These are phyloP conservation scores for Corinectria fuckeliana DNA, from an alignment of 2,329 filamentous ascomycete genomes.

Conservation along the genomic window DNA sequence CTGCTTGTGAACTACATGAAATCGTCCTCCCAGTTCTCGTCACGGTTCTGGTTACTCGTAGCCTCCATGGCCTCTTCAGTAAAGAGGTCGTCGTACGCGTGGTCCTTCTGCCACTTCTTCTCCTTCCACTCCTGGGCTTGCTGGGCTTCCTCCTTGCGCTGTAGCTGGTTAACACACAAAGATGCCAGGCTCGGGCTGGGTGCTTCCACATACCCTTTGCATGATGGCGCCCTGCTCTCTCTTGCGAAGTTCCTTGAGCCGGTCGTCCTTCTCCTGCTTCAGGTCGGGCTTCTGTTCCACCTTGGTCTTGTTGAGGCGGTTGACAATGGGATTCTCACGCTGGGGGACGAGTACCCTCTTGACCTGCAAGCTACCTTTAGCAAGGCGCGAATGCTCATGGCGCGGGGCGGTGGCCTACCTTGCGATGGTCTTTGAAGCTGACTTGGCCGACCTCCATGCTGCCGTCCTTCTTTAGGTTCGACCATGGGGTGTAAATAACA, in stretches of 20 bases:
- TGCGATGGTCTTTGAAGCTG: slow-evolving; percentile 87
- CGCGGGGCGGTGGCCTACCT: slow-evolving; percentile 46
- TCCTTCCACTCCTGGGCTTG: slow-evolving; percentile 82
- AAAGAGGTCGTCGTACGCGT: slow-evolving; percentile 94
- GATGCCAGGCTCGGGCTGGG: not conserved
- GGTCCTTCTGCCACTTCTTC: slow-evolving; percentile 94
- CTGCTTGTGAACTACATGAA: slow-evolving; percentile 74
- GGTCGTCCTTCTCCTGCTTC: slow-evolving; percentile 79
- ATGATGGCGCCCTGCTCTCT: slow-evolving; percentile 69
- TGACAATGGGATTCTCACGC: slow-evolving; percentile 89
- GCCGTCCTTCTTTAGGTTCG: slow-evolving; percentile 93
- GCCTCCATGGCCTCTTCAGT: slow-evolving; percentile 78
- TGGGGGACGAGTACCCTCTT: slow-evolving; percentile 80
- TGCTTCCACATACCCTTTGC: slow-evolving; percentile 64
- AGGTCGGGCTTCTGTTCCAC: slow-evolving; percentile 88
- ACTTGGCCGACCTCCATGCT: slow-evolving; percentile 97
- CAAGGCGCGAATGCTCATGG: not conserved
- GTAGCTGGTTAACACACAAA: not conserved
- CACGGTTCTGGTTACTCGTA: slow-evolving; percentile 85
- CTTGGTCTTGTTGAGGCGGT: slow-evolving; percentile 97
- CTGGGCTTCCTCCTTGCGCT: slow-evolving; percentile 79
- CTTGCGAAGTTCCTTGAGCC: slow-evolving; percentile 72
- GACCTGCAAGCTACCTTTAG: slow-evolving; percentile 57
- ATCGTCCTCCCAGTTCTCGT: slow-evolving; percentile 82
- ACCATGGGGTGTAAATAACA: slow-evolving; percentile 97